Evolutionary conservation across 805 yeast genomes (phyloP).

Genomic region (Sungouiozyma ichnusensis): DNA sequence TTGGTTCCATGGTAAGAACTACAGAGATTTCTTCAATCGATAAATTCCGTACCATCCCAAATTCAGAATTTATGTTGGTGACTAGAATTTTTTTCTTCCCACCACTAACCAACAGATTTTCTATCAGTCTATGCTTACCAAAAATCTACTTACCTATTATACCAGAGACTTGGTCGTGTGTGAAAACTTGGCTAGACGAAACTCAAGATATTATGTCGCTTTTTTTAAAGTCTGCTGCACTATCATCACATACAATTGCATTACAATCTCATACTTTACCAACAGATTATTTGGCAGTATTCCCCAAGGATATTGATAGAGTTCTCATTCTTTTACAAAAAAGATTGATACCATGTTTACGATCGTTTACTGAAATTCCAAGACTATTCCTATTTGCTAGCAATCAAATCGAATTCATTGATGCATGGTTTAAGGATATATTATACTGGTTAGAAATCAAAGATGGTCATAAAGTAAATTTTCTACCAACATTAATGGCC

Average conservation of each 20-base stretch:
- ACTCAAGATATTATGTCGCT: conserved; percentile 18
- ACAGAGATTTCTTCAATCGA: conserved; percentile 17
- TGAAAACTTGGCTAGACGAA: conserved; percentile 23
- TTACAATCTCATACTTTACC: background rate
- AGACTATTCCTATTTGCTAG: conserved; percentile 29
- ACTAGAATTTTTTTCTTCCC: conserved; percentile 26
- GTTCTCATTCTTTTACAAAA: conserved; percentile 21
- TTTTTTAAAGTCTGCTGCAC: background rate
- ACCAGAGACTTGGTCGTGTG: conserved; percentile 26
- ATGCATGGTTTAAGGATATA: conserved; percentile 32
- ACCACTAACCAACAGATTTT: conserved; percentile 18
- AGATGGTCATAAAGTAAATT: conserved; percentile 30
- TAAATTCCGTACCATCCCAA: conserved; percentile 23
- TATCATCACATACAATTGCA: background rate
- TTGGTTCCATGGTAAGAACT: conserved; percentile 32
- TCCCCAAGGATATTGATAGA: conserved; percentile 15
- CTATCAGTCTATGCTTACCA: conserved; percentile 28
- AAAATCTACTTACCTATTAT: conserved; percentile 20
- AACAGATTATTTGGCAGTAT: conserved; percentile 4
- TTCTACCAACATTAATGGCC: conserved; percentile 22
- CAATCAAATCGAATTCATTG: conserved; percentile 19
- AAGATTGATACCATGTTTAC: conserved; percentile 24
- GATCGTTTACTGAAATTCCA: conserved; percentile 27
- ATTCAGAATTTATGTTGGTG: conserved; percentile 25
- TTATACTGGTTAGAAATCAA: conserved; percentile 35